Evolutionary conservation across 345 rosid species (phyloP), one percentile per base, ranked within the genome.

Genomic region (Microcos paniculata): DNA sequence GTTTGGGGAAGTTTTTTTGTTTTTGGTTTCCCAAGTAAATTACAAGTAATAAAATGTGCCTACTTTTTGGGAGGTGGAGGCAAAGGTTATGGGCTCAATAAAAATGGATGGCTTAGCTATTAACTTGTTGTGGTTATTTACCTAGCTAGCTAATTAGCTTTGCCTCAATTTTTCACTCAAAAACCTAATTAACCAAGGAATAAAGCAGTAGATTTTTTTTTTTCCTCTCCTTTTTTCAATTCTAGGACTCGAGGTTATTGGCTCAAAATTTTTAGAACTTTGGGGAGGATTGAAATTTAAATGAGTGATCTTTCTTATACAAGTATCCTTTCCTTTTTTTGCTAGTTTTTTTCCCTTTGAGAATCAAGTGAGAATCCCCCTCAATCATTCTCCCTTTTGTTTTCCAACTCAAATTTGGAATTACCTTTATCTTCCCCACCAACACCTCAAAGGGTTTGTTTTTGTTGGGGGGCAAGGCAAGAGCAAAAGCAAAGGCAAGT

Each of bases 81-180:
- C 12, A 15, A 59, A 49, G 76, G 73, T 72, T 65, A 72, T 72
- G 70, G 77, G 80, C 80, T 80, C 83, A 76, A 80, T 55, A 73
- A 69, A 69, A 35, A 21, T 16, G 31, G 48, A 28, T 35, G 19
- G 62, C 48, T 40, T 40, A 8, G 48, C 16, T 38, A 3, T 58
- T 38, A 14, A 49, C 21, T 8, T n/a, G 56, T 67, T 67, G 3
- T 48, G 26, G 46, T 67, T 67, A 46, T 48, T 68, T 30, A 68
- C 43, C 45, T 69, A 69, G 18, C 45, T 69, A 69, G 18, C 28
- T 31, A 19, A 46, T 69, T 70, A 31, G 45, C 73, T 51, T 5
- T 49, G 24, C 40, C 19, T 5, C 43, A 70, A 30, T 15, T 70
- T 51, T 49, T 68, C 28, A 48, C 57, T 9, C 24, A 68, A 46